A percentile compares a stretch with the other conserved stretches of the same genome.
Conservation (phyloP, 1,139 yeast species). For the Suhomyces bolitotheri region DNA sequence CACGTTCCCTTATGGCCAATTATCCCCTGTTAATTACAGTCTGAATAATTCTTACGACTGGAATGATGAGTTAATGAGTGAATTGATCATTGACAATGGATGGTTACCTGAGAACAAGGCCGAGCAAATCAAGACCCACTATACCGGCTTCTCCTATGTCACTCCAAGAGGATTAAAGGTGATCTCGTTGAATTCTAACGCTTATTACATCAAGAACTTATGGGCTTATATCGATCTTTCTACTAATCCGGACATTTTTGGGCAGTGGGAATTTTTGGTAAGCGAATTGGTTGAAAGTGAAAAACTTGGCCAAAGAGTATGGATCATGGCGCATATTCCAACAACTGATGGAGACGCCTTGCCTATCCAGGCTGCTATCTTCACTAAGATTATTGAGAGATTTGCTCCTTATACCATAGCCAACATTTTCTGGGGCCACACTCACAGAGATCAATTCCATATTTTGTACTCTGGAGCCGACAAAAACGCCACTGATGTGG, state of each 20-base stretch:
- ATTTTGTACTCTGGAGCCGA: conserved; percentile 48
- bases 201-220: conserved; percentile 63
- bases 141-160: conserved; percentile 61
- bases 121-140: conserved; percentile 40
- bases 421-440: conserved; percentile 69
- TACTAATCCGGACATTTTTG: conserved; percentile 60
- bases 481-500: conserved; percentile 42
- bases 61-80: conserved; percentile 62
- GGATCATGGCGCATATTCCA: conserved; percentile 74
- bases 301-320: conserved; percentile 56
- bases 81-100: conserved; percentile 51
- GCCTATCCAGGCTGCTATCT: conserved; percentile 61
- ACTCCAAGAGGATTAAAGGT: conserved; percentile 61
- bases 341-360: conserved; percentile 54
- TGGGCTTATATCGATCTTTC: conserved; percentile 60
- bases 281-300: conserved; percentile 64
- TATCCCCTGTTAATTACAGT: conserved; percentile 49
- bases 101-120: conserved; percentile 34
- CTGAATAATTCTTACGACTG: conserved; percentile 53
- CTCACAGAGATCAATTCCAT: conserved; percentile 68
- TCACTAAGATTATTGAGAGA: conserved; percentile 60
- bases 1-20: conserved; percentile 69
- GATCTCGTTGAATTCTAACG: conserved; percentile 65
- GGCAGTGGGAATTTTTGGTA: conserved; percentile 61
- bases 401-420: conserved; percentile 72